Conservation (phyloP, 2,329 filamentous ascomycete genomes). For the Arthroderma sp. region DNA sequence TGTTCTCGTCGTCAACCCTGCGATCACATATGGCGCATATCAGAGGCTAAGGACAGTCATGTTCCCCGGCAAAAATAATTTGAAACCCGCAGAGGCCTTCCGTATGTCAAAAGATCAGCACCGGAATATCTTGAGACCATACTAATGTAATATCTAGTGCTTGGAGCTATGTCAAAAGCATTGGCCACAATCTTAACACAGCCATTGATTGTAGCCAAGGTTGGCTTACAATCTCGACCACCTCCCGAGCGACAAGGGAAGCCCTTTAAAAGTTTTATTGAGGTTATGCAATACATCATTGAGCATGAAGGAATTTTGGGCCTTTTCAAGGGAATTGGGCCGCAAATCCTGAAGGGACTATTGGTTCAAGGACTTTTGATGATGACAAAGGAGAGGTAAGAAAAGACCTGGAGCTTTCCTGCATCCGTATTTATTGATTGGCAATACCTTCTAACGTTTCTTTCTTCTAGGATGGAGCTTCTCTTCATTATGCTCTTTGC, state of each 20-base stretch:
- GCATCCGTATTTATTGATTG: background rate
- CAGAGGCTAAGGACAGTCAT: constrained; percentile 68
- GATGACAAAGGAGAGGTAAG: constrained; percentile 95
- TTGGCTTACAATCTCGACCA: constrained; percentile 86
- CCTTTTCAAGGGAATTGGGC: constrained; percentile 94
- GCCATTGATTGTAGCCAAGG: constrained; percentile 93
- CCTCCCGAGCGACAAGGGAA: constrained; percentile 73
- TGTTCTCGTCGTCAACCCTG: constrained; percentile 88
- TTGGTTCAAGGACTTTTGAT: constrained; percentile 91
- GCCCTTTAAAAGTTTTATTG: constrained; percentile 82
- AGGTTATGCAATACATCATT: constrained; percentile 91
- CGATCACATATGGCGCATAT: constrained; percentile 95
- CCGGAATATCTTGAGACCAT: constrained; percentile 6
- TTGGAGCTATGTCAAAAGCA: constrained; percentile 86
- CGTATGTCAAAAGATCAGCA: constrained; percentile 43
- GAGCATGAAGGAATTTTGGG: constrained; percentile 69
- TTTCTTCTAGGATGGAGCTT: constrained; percentile 57
- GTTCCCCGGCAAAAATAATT: constrained; percentile 60
- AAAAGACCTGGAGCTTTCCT: background rate
- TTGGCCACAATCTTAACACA: constrained; percentile 86
- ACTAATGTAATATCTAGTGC: constrained; percentile 40
- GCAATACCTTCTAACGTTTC: background rate
- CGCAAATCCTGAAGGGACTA: constrained; percentile 84
- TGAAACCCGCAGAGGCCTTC: constrained; percentile 82
- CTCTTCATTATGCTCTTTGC: constrained; percentile 75